Conservation (phyloP, 257 asterid genomes). For the Solanum raphanifolium region DNA sequence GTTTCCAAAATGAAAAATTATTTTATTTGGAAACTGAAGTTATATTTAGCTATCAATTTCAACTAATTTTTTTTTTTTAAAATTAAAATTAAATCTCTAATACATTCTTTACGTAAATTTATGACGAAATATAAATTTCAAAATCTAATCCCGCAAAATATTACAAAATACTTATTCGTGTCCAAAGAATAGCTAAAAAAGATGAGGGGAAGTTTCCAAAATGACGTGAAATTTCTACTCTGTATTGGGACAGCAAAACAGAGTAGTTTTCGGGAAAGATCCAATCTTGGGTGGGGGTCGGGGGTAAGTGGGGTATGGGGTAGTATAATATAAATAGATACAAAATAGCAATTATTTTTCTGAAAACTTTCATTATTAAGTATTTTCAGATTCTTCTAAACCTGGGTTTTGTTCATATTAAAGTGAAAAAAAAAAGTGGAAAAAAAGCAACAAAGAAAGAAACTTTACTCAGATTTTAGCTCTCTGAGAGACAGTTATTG, state of each 20-base stretch:
- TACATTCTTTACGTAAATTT: not conserved
- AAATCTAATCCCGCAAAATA: not conserved
- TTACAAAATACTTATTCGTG: not conserved
- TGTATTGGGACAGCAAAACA: not conserved
- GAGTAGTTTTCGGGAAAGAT: not conserved
- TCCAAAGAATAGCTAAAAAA: not conserved
- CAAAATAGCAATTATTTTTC: not conserved
- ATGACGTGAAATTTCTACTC: not conserved
- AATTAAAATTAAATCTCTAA: no score
- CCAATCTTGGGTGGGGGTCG: not conserved
- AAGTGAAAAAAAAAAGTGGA: not conserved
- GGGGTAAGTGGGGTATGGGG: not conserved
- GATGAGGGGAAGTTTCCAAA: not conserved
- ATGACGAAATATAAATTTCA: not conserved
- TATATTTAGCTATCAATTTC: not conserved
- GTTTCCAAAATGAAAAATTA: not conserved
- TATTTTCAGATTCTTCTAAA: not conserved
- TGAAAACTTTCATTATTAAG: not conserved
- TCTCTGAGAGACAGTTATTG: not conserved
- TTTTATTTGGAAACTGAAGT: not conserved
- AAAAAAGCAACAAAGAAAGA: not conserved
- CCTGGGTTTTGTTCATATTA: not conserved
- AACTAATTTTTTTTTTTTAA: not conserved
- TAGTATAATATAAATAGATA: not conserved
- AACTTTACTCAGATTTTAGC: not conserved